A percentile compares a stretch with the other conserved stretches of the same genome.
Evolutionary conservation across 2,329 filamentous ascomycete genomes (phyloP).

Genomic region (Chaetothyriales sp.): DNA sequence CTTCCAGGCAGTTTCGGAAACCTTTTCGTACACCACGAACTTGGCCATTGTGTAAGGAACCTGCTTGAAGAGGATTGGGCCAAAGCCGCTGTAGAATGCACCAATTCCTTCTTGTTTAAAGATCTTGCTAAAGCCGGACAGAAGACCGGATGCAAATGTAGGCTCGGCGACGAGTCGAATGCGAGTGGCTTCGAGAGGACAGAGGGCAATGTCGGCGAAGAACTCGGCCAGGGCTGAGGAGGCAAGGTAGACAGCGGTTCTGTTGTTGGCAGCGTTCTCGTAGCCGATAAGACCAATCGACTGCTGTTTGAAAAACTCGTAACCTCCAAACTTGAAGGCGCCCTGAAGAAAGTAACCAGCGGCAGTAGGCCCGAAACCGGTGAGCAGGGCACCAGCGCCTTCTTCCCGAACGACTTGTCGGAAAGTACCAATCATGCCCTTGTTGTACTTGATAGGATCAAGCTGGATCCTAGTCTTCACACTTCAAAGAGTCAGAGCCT

Average conservation of each 20-base stretch:
- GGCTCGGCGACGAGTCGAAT: slow-evolving; percentile 86
- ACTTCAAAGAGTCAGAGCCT: slow-evolving; percentile 36
- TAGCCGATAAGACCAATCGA: slow-evolving; percentile 66
- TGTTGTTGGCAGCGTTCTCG: slow-evolving; percentile 64
- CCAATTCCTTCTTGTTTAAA: slow-evolving; percentile 66
- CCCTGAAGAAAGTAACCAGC: slow-evolving; percentile 92
- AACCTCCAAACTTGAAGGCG: slow-evolving; percentile 86
- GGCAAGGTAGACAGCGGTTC: slow-evolving; percentile 67
- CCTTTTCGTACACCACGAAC: slow-evolving; percentile 89
- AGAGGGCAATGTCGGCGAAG: slow-evolving; percentile 56
- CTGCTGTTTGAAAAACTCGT: slow-evolving; percentile 94
- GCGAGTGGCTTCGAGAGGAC: slow-evolving; percentile 84
- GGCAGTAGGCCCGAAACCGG: slow-evolving; percentile 71
- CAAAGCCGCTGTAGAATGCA: slow-evolving; percentile 85
- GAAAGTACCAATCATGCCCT: slow-evolving; percentile 74
- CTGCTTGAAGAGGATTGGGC: slow-evolving; percentile 77
- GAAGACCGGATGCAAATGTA: slow-evolving; percentile 65
- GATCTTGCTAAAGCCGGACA: slow-evolving; percentile 73
- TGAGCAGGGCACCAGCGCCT: slow-evolving; percentile 74
- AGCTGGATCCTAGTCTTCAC: slow-evolving; percentile 95
- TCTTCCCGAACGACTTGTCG: slow-evolving; percentile 70
- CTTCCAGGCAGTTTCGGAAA: slow-evolving; percentile 59
- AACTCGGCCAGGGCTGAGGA: slow-evolving; percentile 49
- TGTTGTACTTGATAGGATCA: slow-evolving; percentile 79
- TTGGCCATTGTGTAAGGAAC: slow-evolving; percentile 91